Evolutionary conservation across 345 rosid species (phyloP).

Genomic region (Citrus sp.): DNA sequence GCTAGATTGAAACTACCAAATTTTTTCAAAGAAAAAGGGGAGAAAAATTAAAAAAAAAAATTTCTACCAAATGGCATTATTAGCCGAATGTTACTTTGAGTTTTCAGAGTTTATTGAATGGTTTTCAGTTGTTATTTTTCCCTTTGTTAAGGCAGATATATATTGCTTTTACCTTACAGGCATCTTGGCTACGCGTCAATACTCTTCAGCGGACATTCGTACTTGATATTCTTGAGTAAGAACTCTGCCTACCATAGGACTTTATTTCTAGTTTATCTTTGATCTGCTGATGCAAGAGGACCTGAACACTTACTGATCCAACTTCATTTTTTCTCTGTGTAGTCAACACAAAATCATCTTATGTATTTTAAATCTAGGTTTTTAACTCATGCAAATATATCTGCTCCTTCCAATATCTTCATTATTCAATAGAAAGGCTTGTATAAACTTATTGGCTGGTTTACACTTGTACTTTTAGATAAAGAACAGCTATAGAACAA

Average conservation of each 20-base stretch:
- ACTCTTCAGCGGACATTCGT: conserved; percentile 86
- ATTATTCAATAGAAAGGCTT: not conserved
- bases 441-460: not conserved
- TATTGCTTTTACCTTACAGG: conserved; percentile 46
- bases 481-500: not conserved
- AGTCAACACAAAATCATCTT: not conserved
- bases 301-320: not conserved
- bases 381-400: not conserved
- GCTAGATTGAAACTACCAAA: conserved; percentile 44
- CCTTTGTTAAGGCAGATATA: not conserved
- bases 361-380: not conserved
- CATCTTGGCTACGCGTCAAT: conserved; percentile 70
- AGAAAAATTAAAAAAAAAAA: no score
- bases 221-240: conserved; percentile 95
- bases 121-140: not conserved
- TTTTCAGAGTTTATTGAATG: conserved; percentile 2
- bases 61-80: conserved; percentile 1
- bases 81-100: conserved; percentile 10
- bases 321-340: not conserved
- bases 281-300: not conserved
- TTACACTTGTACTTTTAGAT: not conserved
- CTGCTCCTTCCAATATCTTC: not conserved
- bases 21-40: no score
- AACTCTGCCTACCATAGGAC: conserved; percentile 15
- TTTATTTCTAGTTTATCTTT: not conserved